Evolutionary conservation across 805 yeast genomes (phyloP), one percentile per base, ranked within the genome.

Genomic region (Soucietia sequanensis): DNA sequence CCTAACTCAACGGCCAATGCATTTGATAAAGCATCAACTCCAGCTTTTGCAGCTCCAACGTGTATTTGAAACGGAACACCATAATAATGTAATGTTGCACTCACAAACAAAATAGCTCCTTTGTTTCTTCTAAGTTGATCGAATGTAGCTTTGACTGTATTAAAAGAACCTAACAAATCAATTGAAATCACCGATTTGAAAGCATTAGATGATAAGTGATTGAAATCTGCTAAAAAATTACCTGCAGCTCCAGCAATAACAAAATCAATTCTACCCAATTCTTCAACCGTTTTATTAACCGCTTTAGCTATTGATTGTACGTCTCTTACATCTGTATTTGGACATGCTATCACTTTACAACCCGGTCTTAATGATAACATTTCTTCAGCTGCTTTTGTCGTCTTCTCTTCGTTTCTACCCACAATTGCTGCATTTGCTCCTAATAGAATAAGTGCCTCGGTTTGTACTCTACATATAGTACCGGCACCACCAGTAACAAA

Each of bases 401-500:
- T 85, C 46, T 80, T 83, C 31, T 70, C 73, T 22, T 48, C 60
- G 48, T 81, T 81, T 52, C 96, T 76, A 1, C 98, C 96, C 12
- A 91, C 60, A 29, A 90, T 84, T 4, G 86, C 84, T 7, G 93
- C 95, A 48, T 85, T 70, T 34, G 95, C 93, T 5, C 98, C 98
- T 7, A 90, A 62, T n/a, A 76, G 59, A 2, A 88, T 82, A 62
- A 91, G 41, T 0, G 95, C 95, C 53, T 85, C 95, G 0, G 85
- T 77, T 57, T 90, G 97, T 2, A 82, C 89, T 27, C 91, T 69
- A 57, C 98, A 90, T 34, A 90, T 90, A 9, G 95, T 80, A 4
- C 97, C 96, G 1, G 97, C 93, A 8, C 97, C 97, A 3, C 98
- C 98, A 1, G 97, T 90, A 31, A 89, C 86, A 48, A 90, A 84